These are phyloP conservation scores for Byssoonygena ceratinophila DNA, from an alignment of 2,329 filamentous ascomycete species.

Conservation along the genomic window DNA sequence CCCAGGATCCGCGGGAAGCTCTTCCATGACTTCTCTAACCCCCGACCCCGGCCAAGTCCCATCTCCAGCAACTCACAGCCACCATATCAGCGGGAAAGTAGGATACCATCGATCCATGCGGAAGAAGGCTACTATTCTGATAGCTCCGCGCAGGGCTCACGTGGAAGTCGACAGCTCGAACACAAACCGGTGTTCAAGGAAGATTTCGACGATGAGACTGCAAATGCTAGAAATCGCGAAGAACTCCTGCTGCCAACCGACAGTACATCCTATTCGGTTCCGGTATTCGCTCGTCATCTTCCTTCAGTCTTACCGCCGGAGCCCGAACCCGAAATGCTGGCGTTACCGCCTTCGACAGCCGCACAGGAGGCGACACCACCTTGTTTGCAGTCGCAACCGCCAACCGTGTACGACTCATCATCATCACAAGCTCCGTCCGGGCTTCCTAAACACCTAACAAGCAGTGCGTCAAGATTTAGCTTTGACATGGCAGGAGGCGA, in stretches of 20 bases:
- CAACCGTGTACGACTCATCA: conserved; percentile 14
- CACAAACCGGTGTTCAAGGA: conserved; percentile 53
- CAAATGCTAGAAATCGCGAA: not conserved
- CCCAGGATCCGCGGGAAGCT: conserved; percentile 53
- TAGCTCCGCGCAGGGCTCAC: conserved; percentile 12
- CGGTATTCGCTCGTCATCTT: conserved; percentile 8
- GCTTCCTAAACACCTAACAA: conserved; percentile 41
- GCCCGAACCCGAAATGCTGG: not conserved
- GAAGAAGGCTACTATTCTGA: conserved; percentile 11
- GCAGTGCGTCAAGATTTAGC: conserved; percentile 54
- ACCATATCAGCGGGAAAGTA: not conserved
- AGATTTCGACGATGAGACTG: conserved; percentile 38
- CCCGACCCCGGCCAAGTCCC: conserved; percentile 36
- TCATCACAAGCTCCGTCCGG: conserved; percentile 23
- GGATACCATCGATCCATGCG: not conserved
- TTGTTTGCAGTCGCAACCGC: conserved; percentile 2
- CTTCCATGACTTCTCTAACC: conserved; percentile 56
- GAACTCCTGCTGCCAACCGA: not conserved
- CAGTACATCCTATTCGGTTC: not conserved
- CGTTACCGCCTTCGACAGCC: not conserved
- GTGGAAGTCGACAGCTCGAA: conserved; percentile 28
- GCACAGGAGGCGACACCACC: not conserved
- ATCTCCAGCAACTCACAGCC: not conserved
- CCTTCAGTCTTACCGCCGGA: not conserved
- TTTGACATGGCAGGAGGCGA: conserved; percentile 52